These are phyloP conservation scores for Coemansia sp. DNA, from an alignment of 192 early-diverging fungal species.

Conservation along the genomic window DNA sequence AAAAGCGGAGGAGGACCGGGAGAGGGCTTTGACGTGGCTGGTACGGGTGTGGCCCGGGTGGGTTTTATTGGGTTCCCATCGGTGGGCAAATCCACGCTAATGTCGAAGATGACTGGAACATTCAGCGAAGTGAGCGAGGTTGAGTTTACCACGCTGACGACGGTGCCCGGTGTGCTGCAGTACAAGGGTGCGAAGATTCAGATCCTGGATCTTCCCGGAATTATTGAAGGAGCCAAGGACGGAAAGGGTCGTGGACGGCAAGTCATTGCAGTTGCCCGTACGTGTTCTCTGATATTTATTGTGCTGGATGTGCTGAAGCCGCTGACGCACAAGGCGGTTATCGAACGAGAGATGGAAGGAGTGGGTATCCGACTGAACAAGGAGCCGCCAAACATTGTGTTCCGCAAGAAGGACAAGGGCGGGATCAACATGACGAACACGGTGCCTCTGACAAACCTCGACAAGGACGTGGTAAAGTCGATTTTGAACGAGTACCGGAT, in stretches of 20 bases:
- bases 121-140: slow-evolving; percentile 95
- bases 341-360: slow-evolving; percentile 96
- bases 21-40: slow-evolving; percentile 96
- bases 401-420: slow-evolving; percentile 98
- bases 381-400: slow-evolving; percentile 90
- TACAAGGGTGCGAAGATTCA: slow-evolving; percentile 99
- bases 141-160: slow-evolving; percentile 99
- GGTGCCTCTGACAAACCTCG: slow-evolving; percentile 83
- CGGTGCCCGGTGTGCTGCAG: slow-evolving; percentile 92
- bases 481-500: slow-evolving; percentile 94
- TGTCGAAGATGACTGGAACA: slow-evolving; percentile 96
- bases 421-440: slow-evolving; percentile 94
- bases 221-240: slow-evolving; percentile 98
- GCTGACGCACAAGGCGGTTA: slow-evolving; percentile 88
- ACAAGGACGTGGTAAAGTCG: slow-evolving; percentile 88
- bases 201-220: slow-evolving; percentile 97
- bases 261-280: slow-evolving; percentile 96
- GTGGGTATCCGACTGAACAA: slow-evolving; percentile 98
- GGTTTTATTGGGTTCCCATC: slow-evolving; percentile 97
- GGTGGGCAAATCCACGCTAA: slow-evolving; percentile 96
- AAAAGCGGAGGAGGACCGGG: slow-evolving; percentile 85
- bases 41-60: slow-evolving; percentile 97
- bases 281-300: slow-evolving; percentile 95
- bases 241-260: slow-evolving; percentile 97
- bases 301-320: slow-evolving; percentile 97